Evolutionary conservation across 805 yeast species (phyloP).

Genomic region (Phaffomyces thermotolerans): DNA sequence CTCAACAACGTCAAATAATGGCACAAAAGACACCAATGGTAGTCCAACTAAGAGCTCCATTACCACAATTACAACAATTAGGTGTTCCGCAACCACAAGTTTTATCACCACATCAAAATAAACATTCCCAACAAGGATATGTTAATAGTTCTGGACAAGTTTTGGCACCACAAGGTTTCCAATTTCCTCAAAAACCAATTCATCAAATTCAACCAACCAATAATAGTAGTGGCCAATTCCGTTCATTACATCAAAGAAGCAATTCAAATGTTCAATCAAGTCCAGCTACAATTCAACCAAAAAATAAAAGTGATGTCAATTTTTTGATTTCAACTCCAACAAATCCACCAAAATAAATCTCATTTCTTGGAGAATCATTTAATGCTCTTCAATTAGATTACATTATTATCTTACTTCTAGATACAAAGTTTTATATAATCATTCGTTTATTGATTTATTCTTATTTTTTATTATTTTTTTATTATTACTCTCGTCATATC

Average conservation of each 20-base stretch:
- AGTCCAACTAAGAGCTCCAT: neutral
- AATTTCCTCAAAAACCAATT: conserved; percentile 1
- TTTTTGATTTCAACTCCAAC: conserved; percentile 22
- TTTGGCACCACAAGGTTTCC: conserved; percentile 1
- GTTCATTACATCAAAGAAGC: neutral
- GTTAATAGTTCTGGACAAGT: too few relatives aligned
- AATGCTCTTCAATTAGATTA: too few relatives aligned
- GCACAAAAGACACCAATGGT: neutral
- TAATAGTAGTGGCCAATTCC: too few relatives aligned
- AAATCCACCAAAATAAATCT: conserved; percentile 18
- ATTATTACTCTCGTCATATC: neutral
- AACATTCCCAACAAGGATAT: neutral
- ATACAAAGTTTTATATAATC: neutral
- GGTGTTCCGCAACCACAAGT: neutral
- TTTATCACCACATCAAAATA: neutral
- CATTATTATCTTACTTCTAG: too few relatives aligned
- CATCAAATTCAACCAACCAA: conserved; percentile 1
- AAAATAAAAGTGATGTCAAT: conserved; percentile 20
- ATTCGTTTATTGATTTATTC: neutral
- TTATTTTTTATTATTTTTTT: neutral
- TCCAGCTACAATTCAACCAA: conserved; percentile 1
- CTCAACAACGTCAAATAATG: neutral
- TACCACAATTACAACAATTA: neutral
- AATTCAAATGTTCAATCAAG: conserved; percentile 1
- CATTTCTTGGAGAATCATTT: neutral